phyloP scores from a whole-genome alignment of 192 early-diverging fungal species.

The Backusella mclennaniae region DNA sequence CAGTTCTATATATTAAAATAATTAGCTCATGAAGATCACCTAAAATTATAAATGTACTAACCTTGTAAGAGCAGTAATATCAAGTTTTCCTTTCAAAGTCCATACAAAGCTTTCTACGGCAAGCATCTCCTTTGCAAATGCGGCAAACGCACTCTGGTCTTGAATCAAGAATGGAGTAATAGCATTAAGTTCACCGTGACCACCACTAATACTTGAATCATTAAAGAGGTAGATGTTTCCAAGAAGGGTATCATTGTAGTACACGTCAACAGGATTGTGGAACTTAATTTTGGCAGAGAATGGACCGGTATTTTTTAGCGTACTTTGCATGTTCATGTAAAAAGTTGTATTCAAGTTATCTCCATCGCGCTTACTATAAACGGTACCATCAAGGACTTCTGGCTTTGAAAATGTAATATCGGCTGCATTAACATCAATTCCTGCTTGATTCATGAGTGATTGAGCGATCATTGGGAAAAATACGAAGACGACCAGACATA shows the following conservation, averaged over 20 bases:
- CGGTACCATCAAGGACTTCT: background rate
- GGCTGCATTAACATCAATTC: constrained; percentile 38
- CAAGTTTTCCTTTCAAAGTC: constrained; percentile 41
- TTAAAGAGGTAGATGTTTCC: constrained; percentile 39
- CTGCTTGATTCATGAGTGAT: constrained; percentile 43
- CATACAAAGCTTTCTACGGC: constrained; percentile 41
- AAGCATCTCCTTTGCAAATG: constrained; percentile 51
- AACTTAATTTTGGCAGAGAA: constrained; percentile 50
- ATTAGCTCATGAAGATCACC: constrained; percentile 31
- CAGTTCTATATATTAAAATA: constrained; percentile 41
- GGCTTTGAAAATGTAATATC: constrained; percentile 41
- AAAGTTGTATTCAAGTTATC: constrained; percentile 13
- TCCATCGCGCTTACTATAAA: constrained; percentile 6
- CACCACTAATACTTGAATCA: constrained; percentile 41
- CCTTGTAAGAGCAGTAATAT: constrained; percentile 41
- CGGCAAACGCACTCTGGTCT: constrained; percentile 39
- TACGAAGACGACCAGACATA: constrained; percentile 49
- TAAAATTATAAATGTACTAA: constrained; percentile 18
- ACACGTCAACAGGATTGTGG: constrained; percentile 47
- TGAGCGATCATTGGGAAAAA: constrained; percentile 56
- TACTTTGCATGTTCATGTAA: constrained; percentile 27
- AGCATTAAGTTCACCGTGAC: constrained; percentile 36
- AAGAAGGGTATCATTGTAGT: constrained; percentile 41
- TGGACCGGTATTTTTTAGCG: constrained; percentile 33
- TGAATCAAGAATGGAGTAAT: constrained; percentile 38